Evolutionary conservation across 2,329 filamentous ascomycete genomes (phyloP).

Genomic region (Orbilia blumenaviensis): DNA sequence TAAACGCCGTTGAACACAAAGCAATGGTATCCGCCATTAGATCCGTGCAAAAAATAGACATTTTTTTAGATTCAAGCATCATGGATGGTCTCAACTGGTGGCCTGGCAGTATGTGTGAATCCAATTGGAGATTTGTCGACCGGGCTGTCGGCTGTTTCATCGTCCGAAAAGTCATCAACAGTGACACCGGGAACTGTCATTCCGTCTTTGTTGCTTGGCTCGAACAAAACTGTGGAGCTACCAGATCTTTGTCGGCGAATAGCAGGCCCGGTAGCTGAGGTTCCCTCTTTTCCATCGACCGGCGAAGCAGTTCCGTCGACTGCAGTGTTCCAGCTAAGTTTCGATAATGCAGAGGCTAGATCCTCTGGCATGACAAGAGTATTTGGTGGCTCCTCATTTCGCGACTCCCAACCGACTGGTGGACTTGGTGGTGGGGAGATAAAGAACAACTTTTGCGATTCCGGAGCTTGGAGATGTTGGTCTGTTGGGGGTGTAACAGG

Average conservation of each 20-base stretch:
- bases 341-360: constrained; percentile 72
- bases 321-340: constrained; percentile 61
- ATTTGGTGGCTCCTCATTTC: constrained; percentile 74
- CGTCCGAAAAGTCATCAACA: constrained; percentile 71
- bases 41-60: background rate
- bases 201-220: constrained; percentile 68
- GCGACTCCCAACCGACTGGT: constrained; percentile 75
- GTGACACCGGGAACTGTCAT: constrained; percentile 72
- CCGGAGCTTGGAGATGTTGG: constrained; percentile 74
- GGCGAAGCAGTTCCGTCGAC: constrained; percentile 25
- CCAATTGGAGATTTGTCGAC: constrained; percentile 66
- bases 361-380: constrained; percentile 76
- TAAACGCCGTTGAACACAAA: constrained; percentile 26
- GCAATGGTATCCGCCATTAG: background rate
- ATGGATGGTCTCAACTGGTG: constrained; percentile 72
- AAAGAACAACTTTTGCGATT: constrained; percentile 73
- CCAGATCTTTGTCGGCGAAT: constrained; percentile 65
- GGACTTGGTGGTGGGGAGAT: constrained; percentile 75
- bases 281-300: constrained; percentile 62
- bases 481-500: constrained; percentile 67
- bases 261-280: constrained; percentile 57
- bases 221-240: constrained; percentile 73
- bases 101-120: constrained; percentile 66
- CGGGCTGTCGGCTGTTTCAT: constrained; percentile 62
- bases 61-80: constrained; percentile 40